These are phyloP conservation scores for Paramecium sexaurelia DNA, from an alignment of 73 alveolate species.

Conservation along the genomic window DNA sequence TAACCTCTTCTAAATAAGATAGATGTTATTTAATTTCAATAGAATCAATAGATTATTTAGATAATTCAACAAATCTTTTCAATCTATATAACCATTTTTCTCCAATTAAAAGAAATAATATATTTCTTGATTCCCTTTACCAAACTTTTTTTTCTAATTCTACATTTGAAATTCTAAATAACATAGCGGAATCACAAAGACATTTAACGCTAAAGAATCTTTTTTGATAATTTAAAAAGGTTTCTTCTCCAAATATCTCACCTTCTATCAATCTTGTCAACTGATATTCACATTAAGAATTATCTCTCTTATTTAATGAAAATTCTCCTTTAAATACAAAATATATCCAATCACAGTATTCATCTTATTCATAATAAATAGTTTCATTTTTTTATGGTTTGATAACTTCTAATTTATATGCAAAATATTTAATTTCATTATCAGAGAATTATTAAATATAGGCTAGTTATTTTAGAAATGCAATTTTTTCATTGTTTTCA, in stretches of 20 bases:
- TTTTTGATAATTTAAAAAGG: not conserved
- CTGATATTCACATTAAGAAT: not conserved
- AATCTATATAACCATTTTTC: not conserved
- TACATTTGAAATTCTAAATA: not conserved
- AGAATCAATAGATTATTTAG: not conserved
- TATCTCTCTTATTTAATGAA: not conserved
- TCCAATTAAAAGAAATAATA: not conserved
- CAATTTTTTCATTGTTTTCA: not conserved
- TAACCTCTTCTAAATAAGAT: not conserved
- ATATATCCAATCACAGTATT: not conserved
- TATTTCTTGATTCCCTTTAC: not conserved
- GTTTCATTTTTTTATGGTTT: constrained; percentile 26
- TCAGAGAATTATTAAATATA: not conserved
- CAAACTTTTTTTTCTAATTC: not conserved
- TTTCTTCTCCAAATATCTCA: not conserved
- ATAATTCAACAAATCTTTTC: not conserved
- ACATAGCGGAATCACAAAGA: not conserved
- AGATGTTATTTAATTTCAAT: not conserved
- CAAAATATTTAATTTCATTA: not conserved
- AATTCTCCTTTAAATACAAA: constrained; percentile 26
- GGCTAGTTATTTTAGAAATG: not conserved
- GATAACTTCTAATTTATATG: constrained; percentile 5
- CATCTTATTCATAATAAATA: not conserved
- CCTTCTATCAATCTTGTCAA: not conserved
- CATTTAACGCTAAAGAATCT: not conserved